Evolutionary conservation across 768 basidiomycete genomes (phyloP), one percentile per base, ranked within the genome.

Genomic region (Lyophyllum atratum): DNA sequence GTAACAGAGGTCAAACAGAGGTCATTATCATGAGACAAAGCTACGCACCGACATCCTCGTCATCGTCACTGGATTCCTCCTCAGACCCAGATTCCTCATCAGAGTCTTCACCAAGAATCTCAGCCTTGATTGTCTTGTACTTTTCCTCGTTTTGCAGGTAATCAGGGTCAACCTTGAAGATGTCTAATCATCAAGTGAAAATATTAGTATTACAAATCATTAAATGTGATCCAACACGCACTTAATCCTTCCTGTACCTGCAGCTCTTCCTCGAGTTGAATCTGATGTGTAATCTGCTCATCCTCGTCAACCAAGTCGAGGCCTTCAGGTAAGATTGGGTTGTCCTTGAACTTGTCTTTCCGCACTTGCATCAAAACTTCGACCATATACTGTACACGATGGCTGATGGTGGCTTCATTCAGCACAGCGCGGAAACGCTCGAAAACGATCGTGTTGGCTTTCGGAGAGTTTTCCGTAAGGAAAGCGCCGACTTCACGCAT

Each of bases 321-420:
- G 0, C 96, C 97, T 66, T 98, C 97, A 2, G 93, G 88, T 39
- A 98, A 71, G 61, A 94, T 86, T 17, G 95, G 95, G 70, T 99
- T 98, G 68, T 98, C 97, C 81, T 98, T 98, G 81, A 93, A 98
- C 74, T 94, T 95, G 79, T 99, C 97, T 78, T 97, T 98, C 64
- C 97, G 82, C 8, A 97, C 93, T 74, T 98, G 97, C 93, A 99
- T 98, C 46, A 98, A 80, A 3, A 98, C 97, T 75, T 98, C 97
- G 64, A 99, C 93, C 97, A 98, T 98, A 74, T 98, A 99, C 69
- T 98, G 97, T 26, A 96, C 93, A 64, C 97, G 86, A 64, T 98
- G 95, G 66, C 92, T 95, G 72, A 99, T 96, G 43, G 82, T 78
- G 24, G 94, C 94, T 71, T 98, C 97, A 72, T 98, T 97, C 31